Evolutionary conservation across 805 yeast genomes (phyloP).

Genomic region (Kodamaea nitidulidarum): DNA sequence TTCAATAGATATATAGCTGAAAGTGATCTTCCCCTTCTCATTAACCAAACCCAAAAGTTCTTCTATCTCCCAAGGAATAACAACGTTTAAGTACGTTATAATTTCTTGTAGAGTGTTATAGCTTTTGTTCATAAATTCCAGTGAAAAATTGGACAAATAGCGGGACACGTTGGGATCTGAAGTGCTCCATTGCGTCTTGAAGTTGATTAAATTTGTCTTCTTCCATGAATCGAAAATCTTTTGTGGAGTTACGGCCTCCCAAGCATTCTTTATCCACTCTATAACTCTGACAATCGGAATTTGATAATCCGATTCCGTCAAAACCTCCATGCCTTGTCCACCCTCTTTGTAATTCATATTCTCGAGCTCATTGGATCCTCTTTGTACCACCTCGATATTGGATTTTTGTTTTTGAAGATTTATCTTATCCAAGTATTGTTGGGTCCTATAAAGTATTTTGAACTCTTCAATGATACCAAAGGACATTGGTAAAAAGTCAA

Average conservation of each 20-base stretch:
- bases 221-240: conserved; percentile 34
- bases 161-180: conserved; percentile 16
- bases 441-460: conserved; percentile 52
- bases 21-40: conserved; percentile 38
- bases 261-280: conserved; percentile 54
- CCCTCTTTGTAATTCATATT: conserved; percentile 5
- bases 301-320: conserved; percentile 39
- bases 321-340: conserved; percentile 21
- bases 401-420: conserved; percentile 25
- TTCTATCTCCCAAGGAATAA: conserved; percentile 55
- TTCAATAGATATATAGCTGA: conserved; percentile 52
- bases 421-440: conserved; percentile 50
- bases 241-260: conserved; percentile 42
- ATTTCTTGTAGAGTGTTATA: conserved; percentile 42
- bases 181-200: conserved; percentile 22
- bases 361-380: conserved; percentile 1
- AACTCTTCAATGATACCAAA: conserved; percentile 64
- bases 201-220: conserved; percentile 30
- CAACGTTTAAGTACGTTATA: conserved; percentile 47
- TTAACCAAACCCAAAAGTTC: conserved; percentile 49
- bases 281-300: conserved; percentile 54
- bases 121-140: conserved; percentile 20
- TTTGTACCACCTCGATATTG: conserved; percentile 6
- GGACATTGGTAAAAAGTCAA: conserved; percentile 56
- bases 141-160: conserved; percentile 2